Evolutionary conservation across 2,329 filamentous ascomycete genomes (phyloP).

Genomic region (Calonectria multiphialidica): DNA sequence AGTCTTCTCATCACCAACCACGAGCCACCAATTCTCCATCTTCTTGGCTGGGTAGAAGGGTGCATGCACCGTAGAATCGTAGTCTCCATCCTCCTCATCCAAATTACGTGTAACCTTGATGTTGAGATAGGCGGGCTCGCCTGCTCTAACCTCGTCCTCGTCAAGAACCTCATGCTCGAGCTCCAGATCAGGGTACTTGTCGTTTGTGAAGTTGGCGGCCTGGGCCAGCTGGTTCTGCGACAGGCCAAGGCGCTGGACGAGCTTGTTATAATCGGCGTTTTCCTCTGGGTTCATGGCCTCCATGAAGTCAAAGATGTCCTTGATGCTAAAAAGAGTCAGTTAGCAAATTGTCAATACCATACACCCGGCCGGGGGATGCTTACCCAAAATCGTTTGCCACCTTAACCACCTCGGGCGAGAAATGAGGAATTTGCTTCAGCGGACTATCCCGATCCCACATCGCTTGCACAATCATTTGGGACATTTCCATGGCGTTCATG

Average conservation of each 20-base stretch:
- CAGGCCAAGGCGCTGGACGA: slow-evolving; percentile 84
- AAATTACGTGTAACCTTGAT: slow-evolving; percentile 88
- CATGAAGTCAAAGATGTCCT: slow-evolving; percentile 98
- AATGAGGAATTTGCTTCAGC: slow-evolving; percentile 97
- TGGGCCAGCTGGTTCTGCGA: slow-evolving; percentile 86
- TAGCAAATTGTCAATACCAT: slow-evolving; percentile 41
- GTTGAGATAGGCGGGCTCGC: slow-evolving; percentile 84
- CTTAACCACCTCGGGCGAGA: slow-evolving; percentile 85
- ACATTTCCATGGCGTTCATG: slow-evolving; percentile 99
- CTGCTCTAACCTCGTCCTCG: slow-evolving; percentile 81
- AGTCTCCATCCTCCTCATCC: slow-evolving; percentile 73
- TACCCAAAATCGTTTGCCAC: slow-evolving; percentile 84
- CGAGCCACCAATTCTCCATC: slow-evolving; percentile 98
- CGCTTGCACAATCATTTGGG: slow-evolving; percentile 97
- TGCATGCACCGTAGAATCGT: slow-evolving; percentile 89
- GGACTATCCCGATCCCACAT: slow-evolving; percentile 99
- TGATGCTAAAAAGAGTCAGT: slow-evolving; percentile 69
- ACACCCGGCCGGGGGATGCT: slow-evolving; percentile 12
- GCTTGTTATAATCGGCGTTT: slow-evolving; percentile 81
- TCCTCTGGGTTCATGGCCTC: slow-evolving; percentile 98
- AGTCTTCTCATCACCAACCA: slow-evolving; percentile 92
- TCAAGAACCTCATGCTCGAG: slow-evolving; percentile 90
- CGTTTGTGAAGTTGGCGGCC: slow-evolving; percentile 95
- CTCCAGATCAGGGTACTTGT: slow-evolving; percentile 95
- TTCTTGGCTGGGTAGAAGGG: slow-evolving; percentile 95